Percentiles rank a stretch among this genome's conserved stretches.
phyloP scores from a whole-genome alignment of 2,329 filamentous ascomycete genomes.

The Paracamarosporium sp. region DNA sequence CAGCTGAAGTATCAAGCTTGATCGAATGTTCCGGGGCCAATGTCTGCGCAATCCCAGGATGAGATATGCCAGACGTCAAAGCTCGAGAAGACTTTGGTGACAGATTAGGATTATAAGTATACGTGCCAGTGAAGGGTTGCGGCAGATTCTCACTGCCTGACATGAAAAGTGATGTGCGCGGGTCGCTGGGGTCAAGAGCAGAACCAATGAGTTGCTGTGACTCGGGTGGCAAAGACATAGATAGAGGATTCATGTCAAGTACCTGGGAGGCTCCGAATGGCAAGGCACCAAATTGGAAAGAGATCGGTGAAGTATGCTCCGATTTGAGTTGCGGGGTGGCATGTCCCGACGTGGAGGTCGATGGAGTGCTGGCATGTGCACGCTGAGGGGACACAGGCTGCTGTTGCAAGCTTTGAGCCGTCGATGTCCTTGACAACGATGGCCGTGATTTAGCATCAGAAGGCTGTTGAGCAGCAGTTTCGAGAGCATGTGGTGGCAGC shows the following conservation, averaged over 20 bases:
- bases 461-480: constrained; percentile 21
- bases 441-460: constrained; percentile 22
- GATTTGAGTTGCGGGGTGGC: constrained; percentile 28
- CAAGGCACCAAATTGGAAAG: constrained; percentile 12
- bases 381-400: constrained; percentile 32
- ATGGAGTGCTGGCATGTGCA: constrained; percentile 16
- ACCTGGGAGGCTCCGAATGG: constrained; percentile 32
- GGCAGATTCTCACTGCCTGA: constrained; percentile 49
- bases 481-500: constrained; percentile 44
- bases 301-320: constrained; percentile 21
- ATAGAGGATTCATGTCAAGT: constrained; percentile 53
- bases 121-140: constrained; percentile 49
- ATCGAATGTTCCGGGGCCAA: constrained; percentile 6
- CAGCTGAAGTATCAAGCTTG: background rate
- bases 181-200: constrained; percentile 53
- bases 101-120: constrained; percentile 55
- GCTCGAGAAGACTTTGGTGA: constrained; percentile 34
- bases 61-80: background rate
- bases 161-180: constrained; percentile 55
- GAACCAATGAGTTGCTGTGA: constrained; percentile 61
- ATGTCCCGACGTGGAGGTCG: constrained; percentile 26
- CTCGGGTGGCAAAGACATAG: constrained; percentile 58
- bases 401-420: constrained; percentile 26
- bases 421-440: constrained; percentile 28
- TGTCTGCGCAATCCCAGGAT: constrained; percentile 7